Base-by-base conservation (phyloP, 352 stramenopile genomes). In the Blastocystis sp. region DNA sequence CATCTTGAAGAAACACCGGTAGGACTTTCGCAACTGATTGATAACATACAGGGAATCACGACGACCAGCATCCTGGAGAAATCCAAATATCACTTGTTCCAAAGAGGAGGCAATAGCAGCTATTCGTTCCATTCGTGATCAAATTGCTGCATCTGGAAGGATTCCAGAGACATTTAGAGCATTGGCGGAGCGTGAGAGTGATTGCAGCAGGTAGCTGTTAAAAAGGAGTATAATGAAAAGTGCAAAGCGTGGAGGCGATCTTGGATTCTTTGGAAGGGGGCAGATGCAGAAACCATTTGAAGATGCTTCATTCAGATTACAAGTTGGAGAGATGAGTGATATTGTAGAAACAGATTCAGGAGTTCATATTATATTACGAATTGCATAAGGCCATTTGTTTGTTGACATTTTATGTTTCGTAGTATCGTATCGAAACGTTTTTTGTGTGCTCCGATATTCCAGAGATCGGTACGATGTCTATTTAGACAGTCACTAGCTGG, bases 291-390 rank as follows among this genome's bases (percentile, higher is more conserved):
- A 93, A 73, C 91, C 94, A 17, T 98, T 98, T 90, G 95, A 97
- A 89, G 92, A 95, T 37, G 94, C 94, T 37, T 92, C 94, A 51
- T 98, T 98, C 88, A 92, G 90, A 53, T 93, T 99, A 53, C 93
- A 95, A 78, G 93, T 98, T 24, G 95, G 94, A 51, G 93, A 98
- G 90, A 93, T 98, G 81, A 98, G 94, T 77, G 94, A 93, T 4
- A 95, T 98, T 89, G 94, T 98, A 35, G 95, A 96, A 81, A 98
- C 94, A 62, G 96, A 98, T 90, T 97, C 93, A 84, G 97, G 96
- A 64, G 93, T 98, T 84, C 97, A 99, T 93, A 94, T 99, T 69
- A 98, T 99, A 76, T 94, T 98, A 77, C 93, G 96, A 6, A 94
- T 95, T 89, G 91, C 76, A 15, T 91, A 24, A n/a, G 11, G 4